phyloP scores from a whole-genome alignment of 2,329 filamentous ascomycete genomes.

The Pyricularia sp. region DNA sequence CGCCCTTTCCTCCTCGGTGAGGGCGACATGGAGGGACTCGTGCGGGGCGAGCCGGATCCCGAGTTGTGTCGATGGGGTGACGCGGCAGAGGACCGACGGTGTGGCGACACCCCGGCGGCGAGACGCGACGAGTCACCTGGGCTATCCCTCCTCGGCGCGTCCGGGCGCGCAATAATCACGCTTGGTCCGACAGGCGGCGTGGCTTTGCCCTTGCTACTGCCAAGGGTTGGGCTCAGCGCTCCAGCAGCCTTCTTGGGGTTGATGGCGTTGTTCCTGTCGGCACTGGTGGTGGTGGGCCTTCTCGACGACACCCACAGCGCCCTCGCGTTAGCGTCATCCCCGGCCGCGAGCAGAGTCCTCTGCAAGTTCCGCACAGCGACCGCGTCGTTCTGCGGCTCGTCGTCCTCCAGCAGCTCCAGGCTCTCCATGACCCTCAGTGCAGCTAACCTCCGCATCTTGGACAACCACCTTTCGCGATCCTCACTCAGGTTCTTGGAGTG shows the following conservation, averaged over 20 bases:
- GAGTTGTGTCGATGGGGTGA: neutral
- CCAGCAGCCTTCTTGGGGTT: neutral
- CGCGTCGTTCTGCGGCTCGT: slow-evolving; percentile 1
- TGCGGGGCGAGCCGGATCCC: neutral
- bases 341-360: slow-evolving; percentile 1
- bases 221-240: neutral
- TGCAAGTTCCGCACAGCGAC: slow-evolving; percentile 2
- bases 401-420: slow-evolving; percentile 4
- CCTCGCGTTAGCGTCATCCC: neutral
- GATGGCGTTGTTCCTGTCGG: neutral
- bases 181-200: neutral
- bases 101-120: neutral
- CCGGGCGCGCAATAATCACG: neutral
- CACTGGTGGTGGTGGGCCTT: neutral
- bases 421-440: neutral
- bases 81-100: neutral
- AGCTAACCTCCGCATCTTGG: neutral
- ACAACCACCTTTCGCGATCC: neutral
- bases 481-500: neutral
- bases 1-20: slow-evolving; percentile 3
- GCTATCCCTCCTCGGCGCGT: neutral
- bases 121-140: neutral
- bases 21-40: neutral
- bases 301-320: neutral
- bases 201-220: neutral